Base-by-base conservation (phyloP, 345 rosid species). In the Eutrema yunnanense region DNA sequence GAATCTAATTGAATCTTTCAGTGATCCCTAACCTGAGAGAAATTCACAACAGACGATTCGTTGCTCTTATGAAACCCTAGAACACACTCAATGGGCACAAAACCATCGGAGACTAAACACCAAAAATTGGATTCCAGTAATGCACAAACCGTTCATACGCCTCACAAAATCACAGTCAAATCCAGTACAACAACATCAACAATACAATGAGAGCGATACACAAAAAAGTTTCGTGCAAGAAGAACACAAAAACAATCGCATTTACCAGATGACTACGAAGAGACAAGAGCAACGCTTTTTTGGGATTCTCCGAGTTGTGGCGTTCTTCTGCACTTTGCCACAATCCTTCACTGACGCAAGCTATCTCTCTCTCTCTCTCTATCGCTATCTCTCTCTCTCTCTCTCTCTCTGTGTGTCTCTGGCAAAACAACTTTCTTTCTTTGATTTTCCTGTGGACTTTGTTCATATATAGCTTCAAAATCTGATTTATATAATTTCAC, bases 21-120 rank as follows among this genome's bases (percentile, higher is more conserved):
- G 32, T 38, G 27, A 69, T 63, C 49, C 8, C 13, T 37, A 8
- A 9, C 54, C 66, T 48, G 62, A 29, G 5, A 13, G 13, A 55
- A 41, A 63, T 40, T 56, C 71, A 56, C 62, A 62, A 62, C 46
- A 56, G 36, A 42, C 8, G 46, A 46, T 13, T 46, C 29, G 40
- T 34, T 6, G 33, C 14, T 60, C 56, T 42, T 51, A 52, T 40
- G 38, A 75, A 70, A 71, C 80, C 76, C 80, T 77, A 71, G 72
- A 57, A 50, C 68, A 58, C 48, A 71, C 71, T 36, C 60, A 10
- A 68, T 61, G 13, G 14, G 4, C 63, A 74, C 40, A 74, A 41
- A 67, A 52, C 58, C 32, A 75, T 47, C 44, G 70, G 40, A 70
- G 71, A 48, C 71, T 47, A 76, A 70, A 32, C 65, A 69, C 43